phyloP scores from a whole-genome alignment of 495 filamentous ascomycete species.

The Penicillium goetzii region DNA sequence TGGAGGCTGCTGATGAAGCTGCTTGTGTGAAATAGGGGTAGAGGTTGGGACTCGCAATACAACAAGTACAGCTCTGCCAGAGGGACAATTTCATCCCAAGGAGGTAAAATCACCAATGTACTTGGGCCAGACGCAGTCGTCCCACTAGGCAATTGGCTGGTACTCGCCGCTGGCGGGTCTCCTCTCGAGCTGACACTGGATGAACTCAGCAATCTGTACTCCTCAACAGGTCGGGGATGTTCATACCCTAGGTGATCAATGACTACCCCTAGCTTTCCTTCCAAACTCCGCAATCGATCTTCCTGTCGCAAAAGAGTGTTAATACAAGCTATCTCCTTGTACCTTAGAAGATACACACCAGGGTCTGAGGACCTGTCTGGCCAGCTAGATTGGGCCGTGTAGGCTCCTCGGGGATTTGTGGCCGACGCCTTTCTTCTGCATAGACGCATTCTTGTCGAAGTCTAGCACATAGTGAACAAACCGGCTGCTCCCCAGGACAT shows the following conservation, averaged over 20 bases:
- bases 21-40: slow-evolving; percentile 47
- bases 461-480: slow-evolving; percentile 51
- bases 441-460: slow-evolving; percentile 48
- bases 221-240: neutral
- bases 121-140: slow-evolving; percentile 15
- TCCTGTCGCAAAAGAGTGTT: slow-evolving; percentile 32
- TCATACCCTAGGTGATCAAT: slow-evolving; percentile 37
- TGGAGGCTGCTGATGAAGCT: slow-evolving; percentile 42
- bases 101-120: slow-evolving; percentile 31
- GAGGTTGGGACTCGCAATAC: slow-evolving; percentile 52
- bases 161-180: neutral
- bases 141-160: neutral
- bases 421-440: slow-evolving; percentile 43
- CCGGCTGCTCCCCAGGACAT: slow-evolving; percentile 53
- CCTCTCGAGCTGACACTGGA: slow-evolving; percentile 18
- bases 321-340: neutral
- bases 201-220: slow-evolving; percentile 3
- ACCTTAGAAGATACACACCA: slow-evolving; percentile 26
- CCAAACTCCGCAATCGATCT: slow-evolving; percentile 43
- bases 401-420: slow-evolving; percentile 17
- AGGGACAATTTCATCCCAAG: slow-evolving; percentile 45
- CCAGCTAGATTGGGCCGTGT: slow-evolving; percentile 17
- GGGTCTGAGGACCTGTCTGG: slow-evolving; percentile 20
- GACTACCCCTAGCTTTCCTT: slow-evolving; percentile 46
- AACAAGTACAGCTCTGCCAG: slow-evolving; percentile 46